Percentiles rank a stretch among this genome's conserved stretches.
phyloP scores from a whole-genome alignment of 1,284 basidiomycete genomes.

The Ganoderma lucidum region DNA sequence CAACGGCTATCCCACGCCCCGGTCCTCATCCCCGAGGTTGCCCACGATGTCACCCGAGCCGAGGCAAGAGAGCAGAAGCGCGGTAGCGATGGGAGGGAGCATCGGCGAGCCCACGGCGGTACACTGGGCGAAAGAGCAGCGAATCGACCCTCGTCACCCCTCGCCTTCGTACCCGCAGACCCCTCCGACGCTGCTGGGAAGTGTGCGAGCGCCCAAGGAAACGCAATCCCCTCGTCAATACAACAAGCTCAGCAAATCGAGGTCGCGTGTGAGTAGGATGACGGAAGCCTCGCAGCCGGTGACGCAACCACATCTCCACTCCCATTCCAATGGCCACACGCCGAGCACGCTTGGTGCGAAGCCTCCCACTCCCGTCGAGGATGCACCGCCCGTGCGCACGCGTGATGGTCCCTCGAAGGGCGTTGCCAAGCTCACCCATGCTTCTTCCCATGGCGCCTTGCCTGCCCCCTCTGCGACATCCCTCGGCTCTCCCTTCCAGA shows the following conservation, averaged over 20 bases:
- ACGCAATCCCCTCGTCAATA: constrained; percentile 23
- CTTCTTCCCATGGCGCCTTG: not conserved
- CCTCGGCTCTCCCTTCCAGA: constrained; percentile 33
- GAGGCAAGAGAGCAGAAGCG: not conserved
- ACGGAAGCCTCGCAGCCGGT: constrained; percentile 18
- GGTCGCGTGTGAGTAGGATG: constrained; percentile 30
- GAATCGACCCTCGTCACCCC: constrained; percentile 11
- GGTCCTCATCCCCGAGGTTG: constrained; percentile 28
- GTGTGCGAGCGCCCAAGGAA: constrained; percentile 24
- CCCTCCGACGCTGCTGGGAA: constrained; percentile 11
- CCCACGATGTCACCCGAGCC: constrained; percentile 11
- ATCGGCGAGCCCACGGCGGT: constrained; percentile 11
- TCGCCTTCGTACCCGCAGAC: constrained; percentile 21
- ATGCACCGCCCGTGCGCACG: constrained; percentile 19
- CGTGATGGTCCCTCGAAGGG: constrained; percentile 17
- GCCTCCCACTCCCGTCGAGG: constrained; percentile 28
- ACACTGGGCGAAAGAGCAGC: constrained; percentile 4
- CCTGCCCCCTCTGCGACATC: not conserved
- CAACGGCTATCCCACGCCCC: constrained; percentile 32
- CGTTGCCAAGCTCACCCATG: constrained; percentile 7
- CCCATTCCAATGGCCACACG: constrained; percentile 13
- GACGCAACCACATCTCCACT: constrained; percentile 2
- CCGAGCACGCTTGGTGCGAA: constrained; percentile 23
- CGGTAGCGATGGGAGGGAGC: constrained; percentile 4
- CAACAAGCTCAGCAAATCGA: constrained; percentile 39